Percentiles rank a stretch among this genome's conserved stretches.
Evolutionary conservation across 805 yeast species (phyloP).

Genomic region (Myxozyma melibiosi): DNA sequence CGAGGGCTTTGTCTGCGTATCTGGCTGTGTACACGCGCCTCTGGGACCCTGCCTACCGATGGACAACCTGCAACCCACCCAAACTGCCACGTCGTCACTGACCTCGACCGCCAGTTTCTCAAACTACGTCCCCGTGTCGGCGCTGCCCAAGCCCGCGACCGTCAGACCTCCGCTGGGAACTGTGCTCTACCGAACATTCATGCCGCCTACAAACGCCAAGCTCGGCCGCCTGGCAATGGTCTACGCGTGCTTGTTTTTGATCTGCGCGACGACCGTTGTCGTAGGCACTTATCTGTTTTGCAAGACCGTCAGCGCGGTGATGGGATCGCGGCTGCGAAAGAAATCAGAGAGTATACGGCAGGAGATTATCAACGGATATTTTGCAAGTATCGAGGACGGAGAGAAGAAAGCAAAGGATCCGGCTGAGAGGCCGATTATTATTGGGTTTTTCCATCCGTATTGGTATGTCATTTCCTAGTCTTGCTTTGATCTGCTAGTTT

Average conservation of each 20-base stretch:
- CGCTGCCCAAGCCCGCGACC: neutral
- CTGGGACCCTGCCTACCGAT: too few species aligned
- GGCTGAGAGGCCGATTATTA: slow-evolving; percentile 45
- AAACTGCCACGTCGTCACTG: neutral
- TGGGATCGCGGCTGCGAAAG: slow-evolving; percentile 19
- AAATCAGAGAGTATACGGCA: slow-evolving; percentile 13
- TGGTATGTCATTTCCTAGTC: slow-evolving; percentile 23
- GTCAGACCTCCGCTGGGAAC: neutral
- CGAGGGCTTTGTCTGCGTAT: too few species aligned
- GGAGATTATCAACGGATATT: slow-evolving; percentile 1
- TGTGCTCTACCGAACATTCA: slow-evolving; percentile 12
- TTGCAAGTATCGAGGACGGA: neutral
- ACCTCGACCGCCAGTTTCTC: neutral
- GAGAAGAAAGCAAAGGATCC: slow-evolving; percentile 1
- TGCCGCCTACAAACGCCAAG: slow-evolving; percentile 6
- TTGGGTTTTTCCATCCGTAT: slow-evolving; percentile 93
- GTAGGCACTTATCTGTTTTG: slow-evolving; percentile 9
- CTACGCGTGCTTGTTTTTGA: slow-evolving; percentile 18
- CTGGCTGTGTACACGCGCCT: too few species aligned
- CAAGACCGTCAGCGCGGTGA: slow-evolving; percentile 11
- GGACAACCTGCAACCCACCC: neutral
- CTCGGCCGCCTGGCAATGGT: slow-evolving; percentile 10
- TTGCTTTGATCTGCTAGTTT: neutral
- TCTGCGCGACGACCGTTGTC: slow-evolving; percentile 12
- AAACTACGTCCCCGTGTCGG: neutral